Conservation (phyloP, 306 rosid species). For the Rosa lucieae region DNA sequence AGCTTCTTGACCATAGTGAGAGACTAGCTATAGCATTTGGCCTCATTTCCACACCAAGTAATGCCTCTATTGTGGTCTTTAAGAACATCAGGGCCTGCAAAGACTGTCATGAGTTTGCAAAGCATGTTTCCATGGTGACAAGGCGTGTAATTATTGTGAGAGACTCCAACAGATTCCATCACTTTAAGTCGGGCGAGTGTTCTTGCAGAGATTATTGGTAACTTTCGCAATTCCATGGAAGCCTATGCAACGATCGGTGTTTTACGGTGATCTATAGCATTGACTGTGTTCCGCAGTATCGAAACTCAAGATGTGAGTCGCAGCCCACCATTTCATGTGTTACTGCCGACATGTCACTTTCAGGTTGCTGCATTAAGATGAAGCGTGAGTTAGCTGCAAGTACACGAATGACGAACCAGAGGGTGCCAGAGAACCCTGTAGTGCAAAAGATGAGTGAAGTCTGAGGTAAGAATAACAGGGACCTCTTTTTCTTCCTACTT, state of each 20-base stretch:
- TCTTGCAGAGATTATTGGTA: conserved; percentile 64
- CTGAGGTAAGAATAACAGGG: background rate
- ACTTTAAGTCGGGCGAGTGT: conserved; percentile 47
- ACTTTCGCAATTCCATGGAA: background rate
- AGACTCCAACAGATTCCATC: conserved; percentile 63
- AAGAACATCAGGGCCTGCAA: conserved; percentile 56
- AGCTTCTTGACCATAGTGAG: conserved; percentile 59
- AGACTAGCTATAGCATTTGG: conserved; percentile 63
- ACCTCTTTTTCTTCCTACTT: background rate
- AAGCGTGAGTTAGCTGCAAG: background rate
- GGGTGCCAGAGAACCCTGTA: background rate
- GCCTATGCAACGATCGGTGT: background rate
- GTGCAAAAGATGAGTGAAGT: background rate
- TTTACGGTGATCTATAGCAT: too few species aligned
- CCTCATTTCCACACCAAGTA: conserved; percentile 38
- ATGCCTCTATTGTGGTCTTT: conserved; percentile 44
- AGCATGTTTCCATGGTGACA: conserved; percentile 45
- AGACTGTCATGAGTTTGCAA: conserved; percentile 67
- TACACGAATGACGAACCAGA: background rate
- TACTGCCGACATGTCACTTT: background rate
- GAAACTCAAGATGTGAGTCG: background rate
- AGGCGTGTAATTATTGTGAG: conserved; percentile 44
- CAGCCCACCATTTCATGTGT: background rate
- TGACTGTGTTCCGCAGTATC: background rate
- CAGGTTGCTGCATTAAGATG: background rate